phyloP scores from a whole-genome alignment of 2,329 filamentous ascomycete species.

The Cyphellophora europaea region DNA sequence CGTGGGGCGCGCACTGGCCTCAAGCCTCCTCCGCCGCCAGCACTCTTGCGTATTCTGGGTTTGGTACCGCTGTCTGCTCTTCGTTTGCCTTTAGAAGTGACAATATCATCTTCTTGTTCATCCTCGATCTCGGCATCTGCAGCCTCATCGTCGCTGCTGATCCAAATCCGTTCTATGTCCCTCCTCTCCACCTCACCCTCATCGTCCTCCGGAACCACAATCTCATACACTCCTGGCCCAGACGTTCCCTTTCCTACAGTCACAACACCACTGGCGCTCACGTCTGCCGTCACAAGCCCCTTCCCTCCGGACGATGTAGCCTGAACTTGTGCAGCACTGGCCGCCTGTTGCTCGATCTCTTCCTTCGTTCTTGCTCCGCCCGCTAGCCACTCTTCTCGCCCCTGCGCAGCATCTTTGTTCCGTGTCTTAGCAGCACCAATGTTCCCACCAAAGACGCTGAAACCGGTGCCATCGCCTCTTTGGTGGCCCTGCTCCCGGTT shows the following conservation, averaged over 20 bases:
- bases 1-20: slow-evolving; percentile 11
- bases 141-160: slow-evolving; percentile 46
- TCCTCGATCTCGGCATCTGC: slow-evolving; percentile 28
- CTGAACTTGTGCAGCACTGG: too few species aligned
- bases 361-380: slow-evolving; percentile 19
- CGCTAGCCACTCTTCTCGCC: slow-evolving; percentile 6
- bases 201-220: slow-evolving; percentile 37
- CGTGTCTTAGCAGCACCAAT: too few species aligned
- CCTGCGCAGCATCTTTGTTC: too few species aligned
- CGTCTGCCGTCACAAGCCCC: too few species aligned
- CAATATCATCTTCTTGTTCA: slow-evolving; percentile 1
- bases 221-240: too few species aligned
- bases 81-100: slow-evolving; percentile 33
- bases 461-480: too few species aligned
- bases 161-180: slow-evolving; percentile 46
- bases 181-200: slow-evolving; percentile 36
- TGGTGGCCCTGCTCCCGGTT: too few species aligned
- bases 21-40: slow-evolving; percentile 24
- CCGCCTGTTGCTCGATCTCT: too few species aligned
- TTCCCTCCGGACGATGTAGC: too few species aligned
- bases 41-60: slow-evolving; percentile 27
- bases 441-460: too few species aligned
- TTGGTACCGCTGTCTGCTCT: slow-evolving; percentile 21
- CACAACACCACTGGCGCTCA: too few species aligned
- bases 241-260: too few species aligned